phyloP scores from a whole-genome alignment of 164 flowering plant genomes.

The Liriodendron chinense region DNA sequence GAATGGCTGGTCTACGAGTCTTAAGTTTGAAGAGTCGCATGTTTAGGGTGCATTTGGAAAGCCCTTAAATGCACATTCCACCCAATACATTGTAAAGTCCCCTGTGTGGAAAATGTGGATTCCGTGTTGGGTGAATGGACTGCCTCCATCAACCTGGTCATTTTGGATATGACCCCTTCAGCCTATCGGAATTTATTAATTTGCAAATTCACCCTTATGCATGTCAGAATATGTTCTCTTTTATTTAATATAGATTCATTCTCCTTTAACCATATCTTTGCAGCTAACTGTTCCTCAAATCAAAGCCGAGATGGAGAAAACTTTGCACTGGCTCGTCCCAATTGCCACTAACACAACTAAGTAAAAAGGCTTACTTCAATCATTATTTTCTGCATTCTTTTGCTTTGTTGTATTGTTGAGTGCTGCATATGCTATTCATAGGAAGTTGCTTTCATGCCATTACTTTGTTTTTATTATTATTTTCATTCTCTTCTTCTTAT shows the following conservation, averaged over 20 bases:
- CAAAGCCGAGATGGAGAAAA: conserved; percentile 97
- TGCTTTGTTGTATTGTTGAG: not conserved
- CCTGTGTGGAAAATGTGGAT: not conserved
- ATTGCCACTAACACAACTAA: conserved; percentile 91
- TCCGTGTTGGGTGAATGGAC: not conserved
- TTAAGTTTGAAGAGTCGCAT: no score
- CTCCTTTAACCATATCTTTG: conserved; percentile 7
- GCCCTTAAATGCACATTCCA: not conserved
- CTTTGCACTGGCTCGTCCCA: conserved; percentile 95
- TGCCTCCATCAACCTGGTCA: no score
- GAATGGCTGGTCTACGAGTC: no score
- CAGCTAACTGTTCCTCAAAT: conserved; percentile 82
- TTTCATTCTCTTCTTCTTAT: not conserved
- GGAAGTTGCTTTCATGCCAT: not conserved
- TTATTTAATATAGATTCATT: no score
- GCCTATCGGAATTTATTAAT: no score
- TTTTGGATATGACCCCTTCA: not conserved
- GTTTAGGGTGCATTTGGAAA: no score
- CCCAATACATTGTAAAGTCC: not conserved
- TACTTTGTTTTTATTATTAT: no score
- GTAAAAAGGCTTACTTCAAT: conserved; percentile 33
- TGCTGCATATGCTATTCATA: not conserved
- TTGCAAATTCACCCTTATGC: not conserved
- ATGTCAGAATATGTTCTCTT: not conserved
- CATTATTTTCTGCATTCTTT: not conserved